Conservation (phyloP, 306 rosid genomes). For the Casuarina glauca region DNA sequence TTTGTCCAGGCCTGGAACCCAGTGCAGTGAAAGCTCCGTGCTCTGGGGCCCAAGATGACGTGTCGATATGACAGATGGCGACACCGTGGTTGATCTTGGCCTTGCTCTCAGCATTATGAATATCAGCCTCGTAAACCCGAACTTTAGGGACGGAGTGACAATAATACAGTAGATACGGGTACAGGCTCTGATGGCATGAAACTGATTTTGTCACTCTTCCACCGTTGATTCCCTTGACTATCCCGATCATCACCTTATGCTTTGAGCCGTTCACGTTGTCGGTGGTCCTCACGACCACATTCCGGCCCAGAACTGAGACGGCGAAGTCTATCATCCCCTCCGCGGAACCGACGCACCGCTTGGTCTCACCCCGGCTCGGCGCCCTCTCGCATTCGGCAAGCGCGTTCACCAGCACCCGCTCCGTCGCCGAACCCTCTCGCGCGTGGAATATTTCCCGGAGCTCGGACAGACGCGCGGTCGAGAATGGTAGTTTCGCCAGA, state of each 20-base stretch:
- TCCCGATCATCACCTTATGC: conserved; percentile 55
- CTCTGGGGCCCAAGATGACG: conserved; percentile 66
- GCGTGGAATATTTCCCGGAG: conserved; percentile 48
- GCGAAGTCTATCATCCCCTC: conserved; percentile 85
- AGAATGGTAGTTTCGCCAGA: conserved; percentile 62
- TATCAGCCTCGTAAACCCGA: conserved; percentile 71
- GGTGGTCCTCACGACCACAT: conserved; percentile 40
- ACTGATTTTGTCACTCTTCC: conserved; percentile 70
- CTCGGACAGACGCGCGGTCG: conserved; percentile 24
- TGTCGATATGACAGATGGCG: conserved; percentile 83
- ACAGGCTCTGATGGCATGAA: conserved; percentile 86
- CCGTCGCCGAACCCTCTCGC: conserved; percentile 39
- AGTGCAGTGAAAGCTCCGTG: conserved; percentile 78
- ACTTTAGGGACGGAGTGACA: conserved; percentile 86
- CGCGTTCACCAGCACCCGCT: conserved; percentile 44
- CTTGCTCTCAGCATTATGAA: conserved; percentile 36
- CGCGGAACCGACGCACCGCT: conserved; percentile 68
- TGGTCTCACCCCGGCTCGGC: conserved; percentile 66
- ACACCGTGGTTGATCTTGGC: conserved; percentile 52
- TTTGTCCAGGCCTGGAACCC: conserved; percentile 50
- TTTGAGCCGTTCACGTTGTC: conserved; percentile 59
- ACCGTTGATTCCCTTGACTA: conserved; percentile 49
- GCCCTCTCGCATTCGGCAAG: conserved; percentile 63
- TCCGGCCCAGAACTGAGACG: conserved; percentile 45
- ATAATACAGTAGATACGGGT: conserved; percentile 80